A percentile compares a stretch with the other conserved stretches of the same genome.
phyloP scores from a whole-genome alignment of 306 rosid species.

The Carpinus fangiana region DNA sequence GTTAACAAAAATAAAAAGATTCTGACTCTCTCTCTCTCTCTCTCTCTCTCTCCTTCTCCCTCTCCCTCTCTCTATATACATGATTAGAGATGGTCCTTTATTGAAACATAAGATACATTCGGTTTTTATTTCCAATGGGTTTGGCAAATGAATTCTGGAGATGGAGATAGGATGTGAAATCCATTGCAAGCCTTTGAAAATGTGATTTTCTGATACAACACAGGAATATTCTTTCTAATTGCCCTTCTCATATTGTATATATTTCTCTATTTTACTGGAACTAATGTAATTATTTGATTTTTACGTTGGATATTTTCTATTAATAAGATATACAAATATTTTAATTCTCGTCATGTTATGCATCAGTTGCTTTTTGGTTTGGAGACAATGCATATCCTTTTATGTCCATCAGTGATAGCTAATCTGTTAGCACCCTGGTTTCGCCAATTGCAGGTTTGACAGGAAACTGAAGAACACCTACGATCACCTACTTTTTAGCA shows the following conservation, averaged over 20 bases:
- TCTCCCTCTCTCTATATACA: background rate
- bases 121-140: conserved; percentile 15
- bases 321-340: background rate
- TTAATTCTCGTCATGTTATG: background rate
- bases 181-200: conserved; percentile 12
- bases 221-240: background rate
- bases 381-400: background rate
- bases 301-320: background rate
- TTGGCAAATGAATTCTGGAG: conserved; percentile 15
- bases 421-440: background rate
- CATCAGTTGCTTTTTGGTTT: background rate
- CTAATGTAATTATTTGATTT: background rate
- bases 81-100: conserved; percentile 5
- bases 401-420: background rate
- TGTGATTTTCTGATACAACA: conserved; percentile 6
- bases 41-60: background rate
- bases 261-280: background rate
- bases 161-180: conserved; percentile 1
- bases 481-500: conserved; percentile 96
- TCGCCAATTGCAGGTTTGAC: conserved; percentile 76
- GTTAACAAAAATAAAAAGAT: background rate
- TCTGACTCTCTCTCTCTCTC: background rate
- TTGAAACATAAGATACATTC: background rate
- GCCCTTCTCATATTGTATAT: conserved; percentile 13
- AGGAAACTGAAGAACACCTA: conserved; percentile 93